Evolutionary conservation across 257 asterid genomes (phyloP).

Genomic region (Fraxinus americana): DNA sequence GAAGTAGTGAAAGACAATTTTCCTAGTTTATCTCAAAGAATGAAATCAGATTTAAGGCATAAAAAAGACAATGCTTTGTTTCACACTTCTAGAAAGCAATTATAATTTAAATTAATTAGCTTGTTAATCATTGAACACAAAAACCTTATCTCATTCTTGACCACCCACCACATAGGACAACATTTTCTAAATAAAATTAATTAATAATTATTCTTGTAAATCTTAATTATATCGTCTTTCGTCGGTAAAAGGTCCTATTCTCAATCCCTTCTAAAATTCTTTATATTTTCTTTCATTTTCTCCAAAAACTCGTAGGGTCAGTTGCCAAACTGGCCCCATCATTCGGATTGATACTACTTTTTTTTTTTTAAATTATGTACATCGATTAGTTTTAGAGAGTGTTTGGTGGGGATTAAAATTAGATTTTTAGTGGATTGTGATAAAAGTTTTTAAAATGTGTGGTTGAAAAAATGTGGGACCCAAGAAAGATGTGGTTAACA

Average conservation of each 20-base stretch:
- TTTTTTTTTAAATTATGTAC: background rate
- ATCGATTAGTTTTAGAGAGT: slow-evolving; percentile 29
- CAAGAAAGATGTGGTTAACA: no score
- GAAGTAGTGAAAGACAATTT: slow-evolving; percentile 2
- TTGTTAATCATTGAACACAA: slow-evolving; percentile 31
- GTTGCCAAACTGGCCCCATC: background rate
- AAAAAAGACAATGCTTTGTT: slow-evolving; percentile 1
- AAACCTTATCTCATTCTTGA: slow-evolving; percentile 7
- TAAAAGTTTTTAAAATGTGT: no score
- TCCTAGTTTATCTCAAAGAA: background rate
- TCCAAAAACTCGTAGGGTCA: background rate
- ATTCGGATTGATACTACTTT: no score
- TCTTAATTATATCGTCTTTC: background rate
- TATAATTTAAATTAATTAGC: slow-evolving; percentile 15
- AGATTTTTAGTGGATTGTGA: no score
- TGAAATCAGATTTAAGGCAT: slow-evolving; percentile 20
- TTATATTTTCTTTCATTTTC: background rate
- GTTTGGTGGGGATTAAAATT: no score
- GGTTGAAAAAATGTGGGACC: no score
- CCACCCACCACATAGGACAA: slow-evolving; percentile 32
- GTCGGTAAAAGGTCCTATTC: background rate
- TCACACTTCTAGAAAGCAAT: slow-evolving; percentile 19
- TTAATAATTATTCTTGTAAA: slow-evolving; percentile 16
- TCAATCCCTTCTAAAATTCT: background rate
- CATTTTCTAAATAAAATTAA: slow-evolving; percentile 6